Evolutionary conservation across 2,329 filamentous ascomycete species (phyloP).

Genomic region (Fusarium torreyae): DNA sequence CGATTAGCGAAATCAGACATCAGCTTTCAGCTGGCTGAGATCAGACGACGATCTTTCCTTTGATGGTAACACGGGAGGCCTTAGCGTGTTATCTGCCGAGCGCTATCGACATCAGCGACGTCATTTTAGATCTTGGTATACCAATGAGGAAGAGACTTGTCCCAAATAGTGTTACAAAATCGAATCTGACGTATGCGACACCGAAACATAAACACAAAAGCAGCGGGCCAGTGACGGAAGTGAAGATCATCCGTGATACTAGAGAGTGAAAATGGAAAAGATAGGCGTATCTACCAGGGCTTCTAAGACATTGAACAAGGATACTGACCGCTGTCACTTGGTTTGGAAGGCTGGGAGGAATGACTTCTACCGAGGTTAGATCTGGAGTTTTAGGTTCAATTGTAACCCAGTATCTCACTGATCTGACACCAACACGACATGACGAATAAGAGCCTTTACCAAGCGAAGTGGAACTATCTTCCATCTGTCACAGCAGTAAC

Average conservation of each 20-base stretch:
- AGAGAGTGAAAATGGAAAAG: not conserved
- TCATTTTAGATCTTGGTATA: not conserved
- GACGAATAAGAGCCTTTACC: no score
- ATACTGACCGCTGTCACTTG: no score
- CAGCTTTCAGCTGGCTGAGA: slow-evolving; percentile 24
- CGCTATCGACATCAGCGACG: slow-evolving; percentile 5
- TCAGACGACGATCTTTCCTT: slow-evolving; percentile 19
- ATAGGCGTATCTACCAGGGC: not conserved
- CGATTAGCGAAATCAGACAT: slow-evolving; percentile 1
- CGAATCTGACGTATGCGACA: slow-evolving; percentile 23
- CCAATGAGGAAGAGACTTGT: not conserved
- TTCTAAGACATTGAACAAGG: no score
- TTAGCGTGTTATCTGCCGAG: slow-evolving; percentile 22
- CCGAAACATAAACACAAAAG: not conserved
- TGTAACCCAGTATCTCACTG: no score
- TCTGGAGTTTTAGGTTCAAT: no score
- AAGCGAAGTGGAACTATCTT: no score
- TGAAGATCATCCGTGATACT: no score
- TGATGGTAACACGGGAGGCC: not conserved
- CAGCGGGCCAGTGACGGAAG: not conserved
- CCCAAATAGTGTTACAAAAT: not conserved
- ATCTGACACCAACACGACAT: no score
- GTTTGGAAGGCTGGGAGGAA: no score
- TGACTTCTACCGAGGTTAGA: no score
- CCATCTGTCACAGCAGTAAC: no score